phyloP scores from a whole-genome alignment of 2,329 filamentous ascomycete species.

The Colletotrichum costaricense region DNA sequence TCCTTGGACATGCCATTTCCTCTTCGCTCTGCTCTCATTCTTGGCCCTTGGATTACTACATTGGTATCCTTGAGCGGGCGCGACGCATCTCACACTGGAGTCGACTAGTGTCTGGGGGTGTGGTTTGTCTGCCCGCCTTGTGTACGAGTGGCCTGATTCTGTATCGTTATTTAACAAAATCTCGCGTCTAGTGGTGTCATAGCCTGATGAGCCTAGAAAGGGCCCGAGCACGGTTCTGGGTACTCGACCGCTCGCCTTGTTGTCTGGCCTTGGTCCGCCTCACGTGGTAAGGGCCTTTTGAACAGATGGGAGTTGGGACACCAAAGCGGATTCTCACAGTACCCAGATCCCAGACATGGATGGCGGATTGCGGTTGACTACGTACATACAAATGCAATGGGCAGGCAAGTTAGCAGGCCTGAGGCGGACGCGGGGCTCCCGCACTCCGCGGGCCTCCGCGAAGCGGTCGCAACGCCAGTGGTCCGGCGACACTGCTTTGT shows the following conservation, averaged over 20 bases:
- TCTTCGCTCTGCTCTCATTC: background rate
- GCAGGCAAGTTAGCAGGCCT: background rate
- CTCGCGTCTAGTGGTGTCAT: background rate
- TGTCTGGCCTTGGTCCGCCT: conserved; percentile 21
- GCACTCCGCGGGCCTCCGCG: conserved; percentile 29
- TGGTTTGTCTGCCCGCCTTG: conserved; percentile 1
- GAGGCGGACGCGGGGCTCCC: conserved; percentile 3
- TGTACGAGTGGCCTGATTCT: conserved; percentile 19
- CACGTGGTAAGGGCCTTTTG: conserved; percentile 23
- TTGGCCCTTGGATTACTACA: background rate
- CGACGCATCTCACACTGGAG: background rate
- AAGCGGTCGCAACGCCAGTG: conserved; percentile 2
- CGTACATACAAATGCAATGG: too few relatives aligned
- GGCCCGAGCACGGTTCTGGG: background rate
- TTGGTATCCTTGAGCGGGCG: conserved; percentile 1
- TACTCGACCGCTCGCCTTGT: conserved; percentile 12
- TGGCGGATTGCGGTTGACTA: too few relatives aligned
- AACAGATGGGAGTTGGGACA: background rate
- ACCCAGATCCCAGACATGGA: background rate
- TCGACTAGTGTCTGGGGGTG: conserved; percentile 7
- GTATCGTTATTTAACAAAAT: background rate
- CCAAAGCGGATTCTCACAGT: background rate
- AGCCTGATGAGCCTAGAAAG: background rate
- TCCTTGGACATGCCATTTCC: conserved; percentile 12
- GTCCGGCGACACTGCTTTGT: background rate